Evolutionary conservation across 2,329 filamentous ascomycete genomes (phyloP).

Genomic region (Cercospora brassicicola): DNA sequence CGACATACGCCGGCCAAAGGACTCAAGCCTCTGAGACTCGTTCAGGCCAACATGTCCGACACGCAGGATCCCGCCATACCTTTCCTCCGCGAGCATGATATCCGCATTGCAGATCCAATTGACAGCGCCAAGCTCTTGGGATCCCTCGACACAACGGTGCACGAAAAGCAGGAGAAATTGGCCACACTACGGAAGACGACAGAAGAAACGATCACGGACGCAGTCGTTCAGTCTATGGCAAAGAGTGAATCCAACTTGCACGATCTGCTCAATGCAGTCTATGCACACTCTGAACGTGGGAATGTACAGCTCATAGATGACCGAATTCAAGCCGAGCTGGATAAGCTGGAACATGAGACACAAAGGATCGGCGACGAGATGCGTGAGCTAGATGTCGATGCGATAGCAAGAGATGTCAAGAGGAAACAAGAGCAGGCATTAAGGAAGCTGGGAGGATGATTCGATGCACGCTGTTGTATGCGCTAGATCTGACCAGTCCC

Average conservation of each 20-base stretch:
- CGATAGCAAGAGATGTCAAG: conserved; percentile 25
- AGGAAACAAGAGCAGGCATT: conserved; percentile 25
- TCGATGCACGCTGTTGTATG: not conserved
- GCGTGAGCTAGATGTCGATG: conserved; percentile 36
- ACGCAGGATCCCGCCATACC: conserved; percentile 33
- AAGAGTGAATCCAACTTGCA: conserved; percentile 42
- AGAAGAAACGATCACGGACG: conserved; percentile 37
- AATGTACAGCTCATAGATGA: conserved; percentile 28
- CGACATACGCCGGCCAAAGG: conserved; percentile 23
- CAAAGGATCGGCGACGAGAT: conserved; percentile 43
- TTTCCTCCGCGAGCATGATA: conserved; percentile 34
- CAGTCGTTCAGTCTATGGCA: conserved; percentile 40
- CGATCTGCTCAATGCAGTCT: conserved; percentile 42
- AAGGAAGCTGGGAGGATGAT: conserved; percentile 13
- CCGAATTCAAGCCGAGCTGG: conserved; percentile 36
- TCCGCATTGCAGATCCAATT: conserved; percentile 26
- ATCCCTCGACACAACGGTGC: conserved; percentile 32
- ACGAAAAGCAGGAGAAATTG: conserved; percentile 41
- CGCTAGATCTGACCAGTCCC: not conserved
- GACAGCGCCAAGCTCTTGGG: conserved; percentile 26
- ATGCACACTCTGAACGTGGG: conserved; percentile 36
- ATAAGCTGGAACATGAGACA: conserved; percentile 41
- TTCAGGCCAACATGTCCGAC: conserved; percentile 37
- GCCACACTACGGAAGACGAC: conserved; percentile 39
- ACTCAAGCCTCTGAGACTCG: conserved; percentile 36